Evolutionary conservation across 164 flowering plant species (phyloP).

Genomic region (Umbilicus rupestris): DNA sequence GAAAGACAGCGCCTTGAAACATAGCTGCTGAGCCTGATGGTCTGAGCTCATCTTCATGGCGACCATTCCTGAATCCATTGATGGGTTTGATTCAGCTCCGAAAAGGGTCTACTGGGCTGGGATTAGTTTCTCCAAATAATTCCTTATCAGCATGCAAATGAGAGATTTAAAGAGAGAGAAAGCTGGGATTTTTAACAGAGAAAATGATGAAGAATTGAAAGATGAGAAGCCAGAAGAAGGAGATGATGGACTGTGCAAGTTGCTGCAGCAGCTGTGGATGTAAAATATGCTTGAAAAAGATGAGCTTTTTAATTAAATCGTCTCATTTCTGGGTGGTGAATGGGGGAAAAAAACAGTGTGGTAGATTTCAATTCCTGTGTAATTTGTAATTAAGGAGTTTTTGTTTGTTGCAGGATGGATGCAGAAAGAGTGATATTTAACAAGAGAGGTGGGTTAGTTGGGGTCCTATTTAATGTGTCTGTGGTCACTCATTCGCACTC

Average conservation of each 20-base stretch:
- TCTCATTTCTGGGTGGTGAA: neutral
- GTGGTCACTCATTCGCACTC: neutral
- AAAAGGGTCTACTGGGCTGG: neutral
- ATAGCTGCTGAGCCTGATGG: constrained; percentile 1
- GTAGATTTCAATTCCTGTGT: neutral
- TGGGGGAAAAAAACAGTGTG: neutral
- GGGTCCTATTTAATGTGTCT: neutral
- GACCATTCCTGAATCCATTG: constrained; percentile 4
- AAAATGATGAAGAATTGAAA: too few species aligned
- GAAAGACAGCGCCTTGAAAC: neutral
- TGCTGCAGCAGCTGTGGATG: neutral
- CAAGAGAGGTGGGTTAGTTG: neutral
- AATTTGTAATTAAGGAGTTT: neutral
- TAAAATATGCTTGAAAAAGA: neutral
- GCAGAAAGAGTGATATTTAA: too few species aligned
- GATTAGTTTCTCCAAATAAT: neutral
- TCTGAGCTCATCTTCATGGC: constrained; percentile 1
- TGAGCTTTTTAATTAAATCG: neutral
- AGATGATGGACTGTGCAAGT: neutral
- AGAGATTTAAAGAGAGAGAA: neutral
- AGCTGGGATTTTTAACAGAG: neutral
- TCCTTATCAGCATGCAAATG: neutral
- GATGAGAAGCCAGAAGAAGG: neutral
- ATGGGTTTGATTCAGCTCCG: neutral
- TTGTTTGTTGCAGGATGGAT: neutral